Percentiles rank a stretch among this genome's conserved stretches.
Evolutionary conservation across 352 stramenopile genomes (phyloP).

Genomic region (Pythium phragmitis): DNA sequence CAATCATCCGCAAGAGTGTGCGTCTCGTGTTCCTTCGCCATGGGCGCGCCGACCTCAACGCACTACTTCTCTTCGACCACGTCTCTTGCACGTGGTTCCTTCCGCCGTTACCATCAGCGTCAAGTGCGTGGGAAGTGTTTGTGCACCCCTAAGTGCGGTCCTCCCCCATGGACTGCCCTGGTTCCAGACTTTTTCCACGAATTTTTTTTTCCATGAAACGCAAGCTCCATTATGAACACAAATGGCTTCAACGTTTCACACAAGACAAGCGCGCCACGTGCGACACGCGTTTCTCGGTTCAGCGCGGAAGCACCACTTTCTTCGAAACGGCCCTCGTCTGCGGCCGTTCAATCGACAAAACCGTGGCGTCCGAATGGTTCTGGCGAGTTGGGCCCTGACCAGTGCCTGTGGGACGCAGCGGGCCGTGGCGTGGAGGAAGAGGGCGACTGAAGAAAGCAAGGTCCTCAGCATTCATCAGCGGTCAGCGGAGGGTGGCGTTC

Average conservation of each 20-base stretch:
- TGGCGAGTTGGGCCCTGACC: not conserved
- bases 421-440: not conserved
- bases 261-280: not conserved
- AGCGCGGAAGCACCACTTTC: slow-evolving; percentile 16
- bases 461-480: slow-evolving; percentile 6
- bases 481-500: slow-evolving; percentile 4
- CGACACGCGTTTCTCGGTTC: slow-evolving; percentile 22
- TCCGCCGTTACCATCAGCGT: slow-evolving; percentile 18
- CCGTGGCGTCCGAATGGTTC: slow-evolving; percentile 10
- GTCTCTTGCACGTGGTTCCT: slow-evolving; percentile 63
- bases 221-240: slow-evolving; percentile 1
- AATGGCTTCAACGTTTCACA: not conserved
- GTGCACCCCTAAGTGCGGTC: slow-evolving; percentile 18
- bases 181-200: slow-evolving; percentile 1
- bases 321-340: slow-evolving; percentile 14
- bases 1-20: slow-evolving; percentile 62
- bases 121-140: slow-evolving; percentile 32
- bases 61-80: slow-evolving; percentile 60
- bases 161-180: not conserved
- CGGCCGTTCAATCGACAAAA: slow-evolving; percentile 13
- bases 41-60: slow-evolving; percentile 43
- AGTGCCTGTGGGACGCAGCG: not conserved
- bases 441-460: not conserved
- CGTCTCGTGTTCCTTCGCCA: slow-evolving; percentile 51
- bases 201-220: slow-evolving; percentile 21